A percentile compares a stretch with the other conserved stretches of the same genome.
Conservation (phyloP, 2,329 filamentous ascomycete species). For the Cadophora luteo-olivacea region DNA sequence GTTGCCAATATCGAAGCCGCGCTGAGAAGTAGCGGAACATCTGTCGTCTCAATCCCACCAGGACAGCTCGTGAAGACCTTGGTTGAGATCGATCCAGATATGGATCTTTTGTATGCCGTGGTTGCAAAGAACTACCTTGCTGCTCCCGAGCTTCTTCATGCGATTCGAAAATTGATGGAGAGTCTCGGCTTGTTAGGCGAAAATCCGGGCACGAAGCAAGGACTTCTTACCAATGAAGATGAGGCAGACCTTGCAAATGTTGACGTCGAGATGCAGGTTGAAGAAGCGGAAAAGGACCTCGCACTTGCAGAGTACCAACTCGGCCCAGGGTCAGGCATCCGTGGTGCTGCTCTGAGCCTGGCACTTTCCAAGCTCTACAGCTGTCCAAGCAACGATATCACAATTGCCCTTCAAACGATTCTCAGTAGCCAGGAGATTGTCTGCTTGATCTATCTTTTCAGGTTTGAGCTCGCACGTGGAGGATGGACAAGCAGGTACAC, state of each 20-base stretch:
- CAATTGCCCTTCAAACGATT: conserved; percentile 66
- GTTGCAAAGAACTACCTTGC: conserved; percentile 70
- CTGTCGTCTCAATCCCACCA: conserved; percentile 52
- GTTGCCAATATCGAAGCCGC: conserved; percentile 64
- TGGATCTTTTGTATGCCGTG: conserved; percentile 70
- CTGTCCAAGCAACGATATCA: conserved; percentile 65
- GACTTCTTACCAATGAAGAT: conserved; percentile 39
- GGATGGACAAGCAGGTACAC: conserved; percentile 79
- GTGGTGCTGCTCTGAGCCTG: conserved; percentile 68
- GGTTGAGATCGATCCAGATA: conserved; percentile 69
- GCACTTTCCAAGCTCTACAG: conserved; percentile 74
- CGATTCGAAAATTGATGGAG: conserved; percentile 70
- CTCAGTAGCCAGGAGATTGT: conserved; percentile 73
- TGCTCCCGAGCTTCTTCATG: conserved; percentile 69
- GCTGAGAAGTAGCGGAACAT: conserved; percentile 55
- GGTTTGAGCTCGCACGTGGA: conserved; percentile 75
- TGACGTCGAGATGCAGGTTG: conserved; percentile 48
- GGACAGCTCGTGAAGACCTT: conserved; percentile 68
- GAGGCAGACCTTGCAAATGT: conserved; percentile 28
- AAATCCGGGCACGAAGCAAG: conserved; percentile 33
- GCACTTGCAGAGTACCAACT: conserved; percentile 72
- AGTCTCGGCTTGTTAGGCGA: conserved; percentile 64
- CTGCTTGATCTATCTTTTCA: conserved; percentile 74
- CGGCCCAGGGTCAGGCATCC: conserved; percentile 66
- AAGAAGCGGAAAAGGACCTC: conserved; percentile 68